Evolutionary conservation across 2,329 filamentous ascomycete genomes (phyloP).

Genomic region (Epichloe sibirici): DNA sequence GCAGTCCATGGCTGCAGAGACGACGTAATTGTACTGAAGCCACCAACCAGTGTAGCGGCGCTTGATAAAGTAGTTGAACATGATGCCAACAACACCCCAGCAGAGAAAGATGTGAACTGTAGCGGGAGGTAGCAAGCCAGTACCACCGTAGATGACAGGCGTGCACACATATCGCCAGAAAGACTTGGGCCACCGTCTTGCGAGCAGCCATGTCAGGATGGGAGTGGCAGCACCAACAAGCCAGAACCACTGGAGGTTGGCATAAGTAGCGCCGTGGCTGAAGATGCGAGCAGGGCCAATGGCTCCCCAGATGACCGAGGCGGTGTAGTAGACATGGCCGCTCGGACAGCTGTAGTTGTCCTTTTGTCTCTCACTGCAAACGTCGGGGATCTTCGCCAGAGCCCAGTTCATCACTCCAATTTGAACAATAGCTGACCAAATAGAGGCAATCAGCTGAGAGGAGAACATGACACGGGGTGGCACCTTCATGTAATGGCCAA

Average conservation of each 20-base stretch:
- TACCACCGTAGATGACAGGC: slow-evolving; percentile 56
- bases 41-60: slow-evolving; percentile 59
- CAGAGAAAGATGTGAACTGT: slow-evolving; percentile 59
- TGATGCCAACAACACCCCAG: slow-evolving; percentile 54
- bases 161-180: slow-evolving; percentile 54
- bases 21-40: slow-evolving; percentile 67
- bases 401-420: slow-evolving; percentile 56
- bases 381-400: slow-evolving; percentile 45
- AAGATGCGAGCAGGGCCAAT: slow-evolving; percentile 63
- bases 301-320: slow-evolving; percentile 60
- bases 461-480: slow-evolving; percentile 51
- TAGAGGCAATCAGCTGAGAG: slow-evolving; percentile 44
- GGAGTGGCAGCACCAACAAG: slow-evolving; percentile 52
- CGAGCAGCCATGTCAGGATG: slow-evolving; percentile 49
- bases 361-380: slow-evolving; percentile 44
- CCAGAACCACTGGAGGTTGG: slow-evolving; percentile 57
- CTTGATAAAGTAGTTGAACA: slow-evolving; percentile 59
- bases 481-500: slow-evolving; percentile 57
- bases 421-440: slow-evolving; percentile 51
- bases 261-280: slow-evolving; percentile 48
- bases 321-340: slow-evolving; percentile 50
- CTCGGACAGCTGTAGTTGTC: slow-evolving; percentile 45
- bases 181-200: slow-evolving; percentile 48
- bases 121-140: slow-evolving; percentile 52
- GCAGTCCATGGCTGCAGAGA: slow-evolving; percentile 57